Evolutionary conservation across 2,329 filamentous ascomycete genomes (phyloP).

Genomic region (Fusarium lateritium): DNA sequence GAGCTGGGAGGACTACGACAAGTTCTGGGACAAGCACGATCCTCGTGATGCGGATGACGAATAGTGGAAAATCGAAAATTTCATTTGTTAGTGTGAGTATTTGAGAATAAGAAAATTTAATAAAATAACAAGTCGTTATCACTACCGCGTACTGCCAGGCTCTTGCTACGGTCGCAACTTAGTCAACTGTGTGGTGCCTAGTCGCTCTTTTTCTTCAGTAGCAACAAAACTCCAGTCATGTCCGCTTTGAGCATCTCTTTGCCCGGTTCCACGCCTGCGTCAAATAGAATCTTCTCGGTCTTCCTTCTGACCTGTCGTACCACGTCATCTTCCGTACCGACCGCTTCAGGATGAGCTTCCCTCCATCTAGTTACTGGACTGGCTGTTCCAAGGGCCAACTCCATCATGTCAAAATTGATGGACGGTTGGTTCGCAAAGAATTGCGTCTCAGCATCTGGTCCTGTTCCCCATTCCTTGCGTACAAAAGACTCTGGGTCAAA

Average conservation of each 20-base stretch:
- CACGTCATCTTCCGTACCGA: slow-evolving; percentile 5
- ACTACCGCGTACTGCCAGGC: too few relatives aligned
- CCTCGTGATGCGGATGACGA: slow-evolving; percentile 49
- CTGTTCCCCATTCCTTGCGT: slow-evolving; percentile 8
- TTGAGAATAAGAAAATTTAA: too few relatives aligned
- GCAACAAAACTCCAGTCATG: background rate
- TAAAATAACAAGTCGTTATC: too few relatives aligned
- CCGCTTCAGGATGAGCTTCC: slow-evolving; percentile 3
- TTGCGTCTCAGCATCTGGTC: background rate
- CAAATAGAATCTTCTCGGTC: background rate
- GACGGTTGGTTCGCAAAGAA: slow-evolving; percentile 3
- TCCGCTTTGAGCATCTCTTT: background rate
- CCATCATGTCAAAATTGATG: background rate
- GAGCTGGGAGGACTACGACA: slow-evolving; percentile 63
- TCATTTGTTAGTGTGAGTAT: too few relatives aligned
- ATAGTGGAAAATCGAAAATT: background rate
- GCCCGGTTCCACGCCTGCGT: background rate
- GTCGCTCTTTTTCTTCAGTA: background rate
- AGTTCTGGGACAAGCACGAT: slow-evolving; percentile 48
- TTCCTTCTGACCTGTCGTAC: background rate
- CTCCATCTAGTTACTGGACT: slow-evolving; percentile 1
- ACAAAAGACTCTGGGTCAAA: background rate
- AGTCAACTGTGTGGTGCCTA: background rate
- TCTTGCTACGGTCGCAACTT: too few relatives aligned
- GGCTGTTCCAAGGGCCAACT: slow-evolving; percentile 7